Conservation (phyloP, 371 early-diverging fungal genomes). For the Zancudomyces culisetae region DNA sequence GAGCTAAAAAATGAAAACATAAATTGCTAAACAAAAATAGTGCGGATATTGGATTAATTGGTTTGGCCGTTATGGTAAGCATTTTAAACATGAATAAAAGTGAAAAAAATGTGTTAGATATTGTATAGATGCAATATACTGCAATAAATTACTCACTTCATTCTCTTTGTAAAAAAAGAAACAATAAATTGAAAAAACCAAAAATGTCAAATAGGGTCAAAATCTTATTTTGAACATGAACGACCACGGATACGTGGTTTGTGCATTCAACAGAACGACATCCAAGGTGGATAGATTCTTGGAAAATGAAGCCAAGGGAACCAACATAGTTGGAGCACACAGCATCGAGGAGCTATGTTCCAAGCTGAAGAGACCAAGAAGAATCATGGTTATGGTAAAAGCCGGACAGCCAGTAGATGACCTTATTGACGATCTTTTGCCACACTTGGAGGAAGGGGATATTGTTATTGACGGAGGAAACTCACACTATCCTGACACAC, state of each 20-base stretch:
- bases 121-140: background rate
- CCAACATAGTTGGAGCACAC: conserved; percentile 83
- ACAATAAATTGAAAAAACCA: background rate
- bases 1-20: background rate
- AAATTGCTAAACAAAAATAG: background rate
- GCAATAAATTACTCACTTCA: too few relatives aligned
- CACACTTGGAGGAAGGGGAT: conserved; percentile 75
- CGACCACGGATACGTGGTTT: conserved; percentile 84
- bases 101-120: background rate
- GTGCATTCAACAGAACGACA: conserved; percentile 94
- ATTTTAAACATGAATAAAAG: background rate
- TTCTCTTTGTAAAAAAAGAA: too few relatives aligned
- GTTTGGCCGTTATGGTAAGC: conserved; percentile 96
- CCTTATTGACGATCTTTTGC: conserved; percentile 76
- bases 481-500: conserved; percentile 95
- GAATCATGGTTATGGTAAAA: conserved; percentile 94
- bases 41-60: conserved; percentile 97
- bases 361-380: conserved; percentile 85
- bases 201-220: conserved; percentile 60
- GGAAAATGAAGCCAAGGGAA: conserved; percentile 89
- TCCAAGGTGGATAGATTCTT: conserved; percentile 89
- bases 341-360: conserved; percentile 80
- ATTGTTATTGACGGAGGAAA: conserved; percentile 99
- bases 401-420: conserved; percentile 92
- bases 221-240: conserved; percentile 97